A percentile compares a stretch with the other conserved stretches of the same genome.
Conservation (phyloP, 495 filamentous ascomycete species). For the Evansstolkia leycettana region DNA sequence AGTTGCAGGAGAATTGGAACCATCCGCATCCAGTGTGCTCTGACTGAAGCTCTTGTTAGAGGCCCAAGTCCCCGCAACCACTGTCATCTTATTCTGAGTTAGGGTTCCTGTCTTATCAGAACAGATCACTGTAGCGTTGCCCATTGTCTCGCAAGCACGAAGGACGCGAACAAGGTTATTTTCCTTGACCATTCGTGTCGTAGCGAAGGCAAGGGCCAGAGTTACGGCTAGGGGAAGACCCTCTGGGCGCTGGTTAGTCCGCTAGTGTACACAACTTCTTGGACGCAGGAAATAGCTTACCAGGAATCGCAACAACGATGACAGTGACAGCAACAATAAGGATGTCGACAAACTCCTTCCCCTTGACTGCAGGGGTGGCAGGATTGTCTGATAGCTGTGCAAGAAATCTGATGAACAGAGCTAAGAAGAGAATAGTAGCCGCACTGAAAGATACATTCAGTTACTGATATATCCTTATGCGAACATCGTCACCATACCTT, state of each 20-base stretch:
- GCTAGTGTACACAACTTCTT: no score
- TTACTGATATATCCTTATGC: background rate
- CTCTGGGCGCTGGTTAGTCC: conserved; percentile 19
- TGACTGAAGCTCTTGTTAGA: conserved; percentile 40
- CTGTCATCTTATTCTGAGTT: conserved; percentile 63
- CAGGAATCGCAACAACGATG: conserved; percentile 58
- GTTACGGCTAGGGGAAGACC: conserved; percentile 57
- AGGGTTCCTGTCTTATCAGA: conserved; percentile 62
- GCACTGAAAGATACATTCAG: conserved; percentile 31
- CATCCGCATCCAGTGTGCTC: conserved; percentile 13
- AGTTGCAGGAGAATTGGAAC: conserved; percentile 5
- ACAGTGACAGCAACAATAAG: conserved; percentile 60
- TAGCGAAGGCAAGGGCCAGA: conserved; percentile 57
- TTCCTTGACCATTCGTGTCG: conserved; percentile 57
- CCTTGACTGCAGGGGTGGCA: conserved; percentile 40
- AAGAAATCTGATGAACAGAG: conserved; percentile 48
- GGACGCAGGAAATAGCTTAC: conserved; percentile 1
- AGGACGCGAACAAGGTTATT: conserved; percentile 57
- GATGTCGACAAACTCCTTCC: conserved; percentile 52
- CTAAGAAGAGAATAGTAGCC: conserved; percentile 50
- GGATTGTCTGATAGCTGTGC: conserved; percentile 38
- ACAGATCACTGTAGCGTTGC: conserved; percentile 57
- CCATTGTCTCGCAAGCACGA: conserved; percentile 60
- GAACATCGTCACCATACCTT: conserved; percentile 19
- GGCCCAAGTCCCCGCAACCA: conserved; percentile 49